phyloP scores from a whole-genome alignment of 2,329 filamentous ascomycete genomes.

The Hypoxylon sp. region DNA sequence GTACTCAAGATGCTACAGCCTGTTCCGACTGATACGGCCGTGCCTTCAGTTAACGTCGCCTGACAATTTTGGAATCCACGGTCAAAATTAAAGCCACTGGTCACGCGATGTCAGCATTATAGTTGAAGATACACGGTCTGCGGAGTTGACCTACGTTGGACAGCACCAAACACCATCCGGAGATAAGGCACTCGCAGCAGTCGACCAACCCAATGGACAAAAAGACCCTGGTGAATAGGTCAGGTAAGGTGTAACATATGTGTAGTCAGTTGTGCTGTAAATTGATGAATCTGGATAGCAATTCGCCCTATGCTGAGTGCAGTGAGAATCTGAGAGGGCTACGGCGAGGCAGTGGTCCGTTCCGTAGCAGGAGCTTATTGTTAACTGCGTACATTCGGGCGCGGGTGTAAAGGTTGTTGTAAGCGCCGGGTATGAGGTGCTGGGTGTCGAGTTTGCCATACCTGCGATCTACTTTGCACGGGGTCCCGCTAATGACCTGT shows the following conservation, averaged over 20 bases:
- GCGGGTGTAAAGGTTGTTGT: slow-evolving; percentile 23
- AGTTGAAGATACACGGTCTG: neutral
- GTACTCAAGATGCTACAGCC: slow-evolving; percentile 7
- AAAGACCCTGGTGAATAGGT: slow-evolving; percentile 16
- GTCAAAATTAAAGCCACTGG: slow-evolving; percentile 17
- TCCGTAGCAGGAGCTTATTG: slow-evolving; percentile 8
- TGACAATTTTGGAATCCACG: slow-evolving; percentile 3
- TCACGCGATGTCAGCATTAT: neutral
- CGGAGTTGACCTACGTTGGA: slow-evolving; percentile 15
- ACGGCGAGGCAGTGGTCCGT: slow-evolving; percentile 4
- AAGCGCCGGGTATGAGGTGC: slow-evolving; percentile 5
- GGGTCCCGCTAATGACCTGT: neutral
- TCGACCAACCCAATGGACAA: slow-evolving; percentile 19
- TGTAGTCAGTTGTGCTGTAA: slow-evolving; percentile 1
- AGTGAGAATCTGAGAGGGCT: slow-evolving; percentile 11
- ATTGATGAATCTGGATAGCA: slow-evolving; percentile 16
- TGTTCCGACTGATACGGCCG: slow-evolving; percentile 4
- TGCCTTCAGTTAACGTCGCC: slow-evolving; percentile 15
- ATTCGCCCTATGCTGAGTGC: neutral
- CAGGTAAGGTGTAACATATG: slow-evolving; percentile 1
- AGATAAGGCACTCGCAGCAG: slow-evolving; percentile 7
- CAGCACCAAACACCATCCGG: slow-evolving; percentile 27
- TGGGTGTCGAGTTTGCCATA: slow-evolving; percentile 1
- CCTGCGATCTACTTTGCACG: neutral
- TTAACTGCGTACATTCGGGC: slow-evolving; percentile 17